Conservation (phyloP, 2,329 filamentous ascomycete species). For the Colletotrichum orchidophilum region DNA sequence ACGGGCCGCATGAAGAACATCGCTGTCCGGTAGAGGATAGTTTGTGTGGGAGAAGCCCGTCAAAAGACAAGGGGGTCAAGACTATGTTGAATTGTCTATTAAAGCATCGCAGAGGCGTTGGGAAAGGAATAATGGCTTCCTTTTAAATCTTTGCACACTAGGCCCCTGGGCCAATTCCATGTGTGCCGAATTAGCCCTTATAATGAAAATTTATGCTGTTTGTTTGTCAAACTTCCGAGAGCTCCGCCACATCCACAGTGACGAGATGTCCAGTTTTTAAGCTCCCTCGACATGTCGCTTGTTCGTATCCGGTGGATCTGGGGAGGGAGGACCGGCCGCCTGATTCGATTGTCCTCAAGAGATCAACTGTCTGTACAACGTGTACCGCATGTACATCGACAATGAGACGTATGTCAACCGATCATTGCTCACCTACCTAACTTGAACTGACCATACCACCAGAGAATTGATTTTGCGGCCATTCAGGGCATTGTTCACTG, state of each 20-base stretch:
- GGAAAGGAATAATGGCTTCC: conserved; percentile 10
- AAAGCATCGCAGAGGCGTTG: conserved; percentile 31
- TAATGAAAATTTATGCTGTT: conserved; percentile 19
- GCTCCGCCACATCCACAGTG: not conserved
- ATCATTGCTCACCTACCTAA: no score
- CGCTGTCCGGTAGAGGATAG: conserved; percentile 14
- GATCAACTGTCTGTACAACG: not conserved
- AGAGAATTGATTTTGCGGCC: no score
- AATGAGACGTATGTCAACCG: no score
- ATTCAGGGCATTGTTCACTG: not conserved
- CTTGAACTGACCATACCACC: no score
- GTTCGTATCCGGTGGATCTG: not conserved
- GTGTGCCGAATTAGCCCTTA: conserved; percentile 8
- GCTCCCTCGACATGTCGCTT: not conserved
- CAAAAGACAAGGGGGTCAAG: conserved; percentile 6
- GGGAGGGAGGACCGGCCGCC: no score
- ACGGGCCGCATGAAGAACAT: conserved; percentile 44
- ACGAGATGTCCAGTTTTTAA: not conserved
- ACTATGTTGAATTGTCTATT: not conserved
- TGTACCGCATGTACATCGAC: not conserved
- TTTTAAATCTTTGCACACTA: not conserved
- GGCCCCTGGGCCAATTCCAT: not conserved
- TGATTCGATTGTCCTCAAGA: not conserved
- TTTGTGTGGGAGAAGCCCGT: not conserved
- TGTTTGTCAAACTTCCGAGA: not conserved